A percentile compares a stretch with the other conserved stretches of the same genome.
Conservation (phyloP, 768 basidiomycete species). For the Mycena haematopus region DNA sequence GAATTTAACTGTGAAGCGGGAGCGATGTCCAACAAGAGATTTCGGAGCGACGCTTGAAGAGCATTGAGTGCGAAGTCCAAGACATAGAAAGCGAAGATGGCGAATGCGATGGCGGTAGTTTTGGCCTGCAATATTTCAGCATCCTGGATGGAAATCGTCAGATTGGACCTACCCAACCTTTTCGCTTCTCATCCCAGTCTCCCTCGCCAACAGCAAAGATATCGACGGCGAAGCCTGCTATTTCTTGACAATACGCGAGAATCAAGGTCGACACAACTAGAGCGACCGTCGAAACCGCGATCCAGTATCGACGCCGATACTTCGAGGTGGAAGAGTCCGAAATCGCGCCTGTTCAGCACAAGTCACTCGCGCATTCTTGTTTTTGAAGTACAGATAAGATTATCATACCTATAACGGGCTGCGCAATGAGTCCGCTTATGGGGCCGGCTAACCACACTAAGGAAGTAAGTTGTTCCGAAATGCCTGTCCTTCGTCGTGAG, state of each 20-base stretch:
- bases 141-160: not conserved
- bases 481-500: conserved; percentile 48
- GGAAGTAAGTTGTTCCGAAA: conserved; percentile 90
- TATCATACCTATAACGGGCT: conserved; percentile 88
- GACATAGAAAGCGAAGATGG: conserved; percentile 89
- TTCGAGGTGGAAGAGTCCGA: conserved; percentile 93
- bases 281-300: conserved; percentile 84
- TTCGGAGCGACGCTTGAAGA: conserved; percentile 88
- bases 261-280: conserved; percentile 79
- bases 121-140: conserved; percentile 51
- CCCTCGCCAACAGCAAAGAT: conserved; percentile 75
- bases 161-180: conserved; percentile 55
- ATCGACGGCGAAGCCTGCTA: conserved; percentile 80
- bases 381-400: conserved; percentile 17
- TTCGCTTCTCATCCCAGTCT: conserved; percentile 85
- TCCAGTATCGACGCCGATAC: conserved; percentile 92
- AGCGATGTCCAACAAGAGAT: conserved; percentile 90
- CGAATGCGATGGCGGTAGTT: conserved; percentile 81
- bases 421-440: conserved; percentile 92
- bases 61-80: conserved; percentile 99
- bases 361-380: conserved; percentile 10
- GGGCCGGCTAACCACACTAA: conserved; percentile 97
- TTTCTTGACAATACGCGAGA: conserved; percentile 81
- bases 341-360: conserved; percentile 71
- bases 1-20: conserved; percentile 88